Evolutionary conservation across 2,329 filamentous ascomycete genomes (phyloP), one percentile per base, ranked within the genome.

Genomic region (Basipetospora chlamydospora): DNA sequence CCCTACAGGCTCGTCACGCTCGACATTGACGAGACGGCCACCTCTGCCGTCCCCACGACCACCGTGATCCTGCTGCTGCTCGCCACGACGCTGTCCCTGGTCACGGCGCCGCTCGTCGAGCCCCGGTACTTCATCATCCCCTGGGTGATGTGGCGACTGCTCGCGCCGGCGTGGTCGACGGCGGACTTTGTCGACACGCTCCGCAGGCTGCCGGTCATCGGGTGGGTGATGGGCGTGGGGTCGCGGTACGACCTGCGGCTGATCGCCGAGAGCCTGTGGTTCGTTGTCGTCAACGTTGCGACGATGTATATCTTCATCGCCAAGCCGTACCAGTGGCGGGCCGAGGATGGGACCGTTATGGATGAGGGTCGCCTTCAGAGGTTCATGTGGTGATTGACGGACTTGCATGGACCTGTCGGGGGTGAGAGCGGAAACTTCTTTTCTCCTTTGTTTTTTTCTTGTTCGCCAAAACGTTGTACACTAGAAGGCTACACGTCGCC

Each of bases 61-160:
- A 73, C 67, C 2, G 60, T 59, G 2, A 52, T 77, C 20, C 57
- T 78, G 17, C 66, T 73, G 43, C 54, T 94, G 6, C 58, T 76
- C 4, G 70, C 87, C 0, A 86, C 86, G 0, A 51, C 78, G 0
- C 64, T 94, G 3, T 88, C 83, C 1, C 70, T 98, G 10, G 61
- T 94, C 38, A 90, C 85, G 1, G 87, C 90, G 0, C 87, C 90
- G 0, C 69, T 98, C 1, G 88, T 98, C 8, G 90, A 98, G 55
- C 90, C 90, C 11, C 73, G 90, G 11, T 98, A 98, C 57, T 94
- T 94, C 55, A 92, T 98, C 51, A 67, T 95, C 10, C 87, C 88
- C 0, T 98, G 86, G 85, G 71, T 95, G 7, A 77, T 95, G 48
- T 96, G 87, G 84, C 71, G 90, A 1, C 59, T 96, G 6, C 70